phyloP scores from a whole-genome alignment of 177 flowering plant species.

The Vitis hybrid region DNA sequence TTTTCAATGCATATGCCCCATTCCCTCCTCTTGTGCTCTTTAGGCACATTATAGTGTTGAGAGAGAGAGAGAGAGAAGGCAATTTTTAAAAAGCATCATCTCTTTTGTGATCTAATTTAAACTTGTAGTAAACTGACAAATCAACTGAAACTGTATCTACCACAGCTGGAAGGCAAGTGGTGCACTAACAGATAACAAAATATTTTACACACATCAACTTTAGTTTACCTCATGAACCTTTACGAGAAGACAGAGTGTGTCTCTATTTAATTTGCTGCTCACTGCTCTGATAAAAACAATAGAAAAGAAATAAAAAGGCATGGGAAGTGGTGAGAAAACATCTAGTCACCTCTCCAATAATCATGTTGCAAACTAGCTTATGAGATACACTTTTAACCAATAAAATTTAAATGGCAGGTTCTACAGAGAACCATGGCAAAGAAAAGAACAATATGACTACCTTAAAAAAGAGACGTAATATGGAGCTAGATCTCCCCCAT shows the following conservation, averaged over 20 bases:
- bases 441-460: constrained; percentile 21
- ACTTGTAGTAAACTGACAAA: background rate
- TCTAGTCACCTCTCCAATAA: background rate
- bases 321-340: constrained; percentile 13
- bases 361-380: background rate
- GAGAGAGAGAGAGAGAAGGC: background rate
- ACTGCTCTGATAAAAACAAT: constrained; percentile 48
- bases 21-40: too few relatives aligned
- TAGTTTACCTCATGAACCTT: constrained; percentile 59
- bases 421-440: background rate
- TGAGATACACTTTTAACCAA: too few relatives aligned
- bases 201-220: background rate
- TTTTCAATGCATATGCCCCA: too few relatives aligned
- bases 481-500: constrained; percentile 55
- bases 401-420: background rate
- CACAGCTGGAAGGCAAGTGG: background rate
- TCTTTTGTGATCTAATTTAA: background rate
- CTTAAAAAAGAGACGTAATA: constrained; percentile 67
- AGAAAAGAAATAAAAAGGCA: constrained; percentile 1
- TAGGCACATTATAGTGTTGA: background rate
- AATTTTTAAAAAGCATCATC: background rate
- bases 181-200: constrained; percentile 1
- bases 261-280: constrained; percentile 55
- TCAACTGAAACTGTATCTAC: background rate
- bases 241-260: constrained; percentile 65